phyloP scores from a whole-genome alignment of 1,284 basidiomycete genomes.

The Tilletia horrida region DNA sequence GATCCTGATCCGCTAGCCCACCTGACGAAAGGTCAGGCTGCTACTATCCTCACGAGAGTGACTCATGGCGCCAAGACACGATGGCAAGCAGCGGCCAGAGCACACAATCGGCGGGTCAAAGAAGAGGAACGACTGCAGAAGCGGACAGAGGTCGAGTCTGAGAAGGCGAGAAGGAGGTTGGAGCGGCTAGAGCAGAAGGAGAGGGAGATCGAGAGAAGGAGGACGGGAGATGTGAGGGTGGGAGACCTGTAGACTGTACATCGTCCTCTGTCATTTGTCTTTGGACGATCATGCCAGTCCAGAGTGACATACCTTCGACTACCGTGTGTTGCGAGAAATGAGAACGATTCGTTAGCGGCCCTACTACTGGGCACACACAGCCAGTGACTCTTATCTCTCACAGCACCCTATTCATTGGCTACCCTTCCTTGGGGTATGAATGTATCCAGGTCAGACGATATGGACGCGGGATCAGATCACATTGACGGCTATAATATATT shows the following conservation, averaged over 20 bases:
- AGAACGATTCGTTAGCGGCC: too few species aligned
- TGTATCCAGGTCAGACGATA: too few species aligned
- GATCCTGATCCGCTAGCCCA: conserved; percentile 6
- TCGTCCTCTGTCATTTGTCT: too few species aligned
- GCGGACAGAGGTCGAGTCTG: conserved; percentile 3
- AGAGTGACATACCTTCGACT: too few species aligned
- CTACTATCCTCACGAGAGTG: conserved; percentile 34
- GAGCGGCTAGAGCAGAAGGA: conserved; percentile 26
- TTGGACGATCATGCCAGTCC: too few species aligned
- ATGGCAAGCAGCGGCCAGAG: conserved; percentile 34
- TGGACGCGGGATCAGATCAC: too few species aligned
- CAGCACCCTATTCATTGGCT: too few species aligned
- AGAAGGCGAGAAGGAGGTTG: not conserved
- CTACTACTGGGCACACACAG: too few species aligned
- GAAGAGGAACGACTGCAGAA: not conserved
- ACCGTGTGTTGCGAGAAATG: too few species aligned
- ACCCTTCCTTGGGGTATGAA: too few species aligned
- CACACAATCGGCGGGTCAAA: conserved; percentile 22
- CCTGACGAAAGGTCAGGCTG: conserved; percentile 43
- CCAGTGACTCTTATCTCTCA: too few species aligned
- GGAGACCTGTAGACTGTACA: conserved; percentile 26
- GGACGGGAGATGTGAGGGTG: conserved; percentile 33
- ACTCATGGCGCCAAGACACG: conserved; percentile 34
- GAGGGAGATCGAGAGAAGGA: conserved; percentile 28
- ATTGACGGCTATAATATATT: too few species aligned